These are phyloP conservation scores for Trichoderma endophyticum DNA, from an alignment of 2,329 filamentous ascomycete species.

Conservation along the genomic window DNA sequence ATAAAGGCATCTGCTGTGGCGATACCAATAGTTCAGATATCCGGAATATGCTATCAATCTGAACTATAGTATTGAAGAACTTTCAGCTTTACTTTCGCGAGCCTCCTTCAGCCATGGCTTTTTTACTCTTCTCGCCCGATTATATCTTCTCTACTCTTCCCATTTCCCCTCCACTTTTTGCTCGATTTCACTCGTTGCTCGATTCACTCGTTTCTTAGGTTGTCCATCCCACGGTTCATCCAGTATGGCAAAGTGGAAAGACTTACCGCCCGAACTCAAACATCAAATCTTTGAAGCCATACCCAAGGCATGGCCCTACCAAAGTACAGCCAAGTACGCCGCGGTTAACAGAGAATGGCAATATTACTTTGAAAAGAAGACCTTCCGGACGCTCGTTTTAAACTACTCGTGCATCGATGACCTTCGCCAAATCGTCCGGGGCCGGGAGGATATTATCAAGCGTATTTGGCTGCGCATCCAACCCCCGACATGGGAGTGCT, in stretches of 20 bases:
- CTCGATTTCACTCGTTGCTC: background rate
- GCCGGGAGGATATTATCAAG: background rate
- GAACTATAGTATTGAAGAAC: background rate
- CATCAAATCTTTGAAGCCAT: background rate
- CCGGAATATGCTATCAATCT: background rate
- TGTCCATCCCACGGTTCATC: background rate
- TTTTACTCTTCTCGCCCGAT: background rate
- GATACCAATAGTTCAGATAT: background rate
- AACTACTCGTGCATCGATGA: background rate
- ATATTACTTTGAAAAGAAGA: background rate
- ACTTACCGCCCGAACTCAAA: background rate
- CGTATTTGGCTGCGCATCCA: conserved; percentile 1
- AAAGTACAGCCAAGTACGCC: background rate
- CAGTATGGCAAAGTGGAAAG: background rate
- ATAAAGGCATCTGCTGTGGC: background rate
- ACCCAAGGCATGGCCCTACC: background rate
- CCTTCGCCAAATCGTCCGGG: background rate
- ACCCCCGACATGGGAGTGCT: background rate
- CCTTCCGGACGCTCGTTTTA: background rate
- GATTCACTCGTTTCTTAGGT: background rate
- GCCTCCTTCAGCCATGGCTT: background rate
- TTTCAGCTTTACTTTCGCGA: background rate
- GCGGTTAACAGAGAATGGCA: background rate
- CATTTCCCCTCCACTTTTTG: background rate
- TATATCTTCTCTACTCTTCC: background rate